phyloP scores from a whole-genome alignment of 2,329 filamentous ascomycete genomes.

The Nemania sp. region DNA sequence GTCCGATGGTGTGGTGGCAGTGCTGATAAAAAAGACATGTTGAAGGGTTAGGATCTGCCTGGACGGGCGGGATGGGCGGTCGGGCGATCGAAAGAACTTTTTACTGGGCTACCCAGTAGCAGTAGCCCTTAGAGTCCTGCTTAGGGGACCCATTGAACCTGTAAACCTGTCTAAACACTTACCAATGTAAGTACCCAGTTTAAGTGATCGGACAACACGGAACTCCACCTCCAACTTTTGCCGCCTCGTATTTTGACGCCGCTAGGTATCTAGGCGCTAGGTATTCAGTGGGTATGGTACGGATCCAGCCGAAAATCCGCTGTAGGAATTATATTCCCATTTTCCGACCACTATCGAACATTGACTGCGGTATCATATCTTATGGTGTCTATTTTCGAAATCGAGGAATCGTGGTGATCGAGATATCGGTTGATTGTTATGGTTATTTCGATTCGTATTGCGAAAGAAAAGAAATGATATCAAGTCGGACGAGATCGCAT shows the following conservation, averaged over 20 bases:
- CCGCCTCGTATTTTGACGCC: constrained; percentile 39
- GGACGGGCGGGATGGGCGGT: neutral
- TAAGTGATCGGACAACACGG: constrained; percentile 19
- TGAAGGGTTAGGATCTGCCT: constrained; percentile 13
- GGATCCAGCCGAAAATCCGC: constrained; percentile 29
- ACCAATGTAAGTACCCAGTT: neutral
- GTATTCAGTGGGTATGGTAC: constrained; percentile 2
- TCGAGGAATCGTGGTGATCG: neutral
- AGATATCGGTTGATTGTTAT: neutral
- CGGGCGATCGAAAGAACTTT: constrained; percentile 18
- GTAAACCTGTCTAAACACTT: neutral
- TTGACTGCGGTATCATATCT: neutral
- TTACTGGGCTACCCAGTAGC: neutral
- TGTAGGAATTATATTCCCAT: neutral
- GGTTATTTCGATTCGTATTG: neutral
- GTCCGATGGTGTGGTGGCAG: constrained; percentile 38
- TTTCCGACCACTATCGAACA: neutral
- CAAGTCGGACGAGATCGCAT: neutral
- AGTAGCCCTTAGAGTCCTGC: neutral
- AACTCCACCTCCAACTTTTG: constrained; percentile 34
- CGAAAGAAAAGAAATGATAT: neutral
- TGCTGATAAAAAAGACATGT: constrained; percentile 34
- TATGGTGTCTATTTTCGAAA: neutral
- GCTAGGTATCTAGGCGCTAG: constrained; percentile 16
- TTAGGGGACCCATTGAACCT: neutral